Percentiles rank a stretch among this genome's conserved stretches.
phyloP scores from a whole-genome alignment of 2,329 filamentous ascomycete species.

The Clonostachys sp. region DNA sequence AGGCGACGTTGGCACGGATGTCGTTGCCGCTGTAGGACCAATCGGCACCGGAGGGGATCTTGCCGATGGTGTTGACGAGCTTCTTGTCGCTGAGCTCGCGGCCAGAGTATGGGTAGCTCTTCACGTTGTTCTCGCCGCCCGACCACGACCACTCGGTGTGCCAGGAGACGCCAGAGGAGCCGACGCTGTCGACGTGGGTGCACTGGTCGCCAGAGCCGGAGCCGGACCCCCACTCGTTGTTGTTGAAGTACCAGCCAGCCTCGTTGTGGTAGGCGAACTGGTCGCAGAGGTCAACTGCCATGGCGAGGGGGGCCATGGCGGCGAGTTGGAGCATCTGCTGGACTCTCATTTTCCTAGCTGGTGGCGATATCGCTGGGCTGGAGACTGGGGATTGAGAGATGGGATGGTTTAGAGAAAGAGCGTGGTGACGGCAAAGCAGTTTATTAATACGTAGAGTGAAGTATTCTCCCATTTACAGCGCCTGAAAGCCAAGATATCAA shows the following conservation, averaged over 20 bases:
- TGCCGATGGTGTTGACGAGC: slow-evolving; percentile 20
- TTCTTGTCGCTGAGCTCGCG: slow-evolving; percentile 12
- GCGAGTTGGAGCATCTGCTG: slow-evolving; percentile 1
- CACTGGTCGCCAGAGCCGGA: slow-evolving; percentile 29
- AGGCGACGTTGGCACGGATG: slow-evolving; percentile 49
- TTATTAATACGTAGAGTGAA: no score
- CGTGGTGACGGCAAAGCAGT: no score
- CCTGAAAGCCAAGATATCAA: no score
- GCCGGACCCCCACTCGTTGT: slow-evolving; percentile 31
- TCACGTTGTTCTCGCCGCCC: slow-evolving; percentile 28
- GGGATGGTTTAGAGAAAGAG: no score
- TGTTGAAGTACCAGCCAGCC: slow-evolving; percentile 21
- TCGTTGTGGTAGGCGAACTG: slow-evolving; percentile 13
- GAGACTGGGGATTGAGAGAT: no score
- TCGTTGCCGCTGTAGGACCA: slow-evolving; percentile 22
- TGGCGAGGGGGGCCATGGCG: slow-evolving; percentile 4
- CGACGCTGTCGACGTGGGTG: slow-evolving; percentile 26
- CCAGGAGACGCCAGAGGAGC: slow-evolving; percentile 26
- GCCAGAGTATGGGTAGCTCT: slow-evolving; percentile 28
- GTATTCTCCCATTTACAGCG: no score
- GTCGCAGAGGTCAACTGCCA: slow-evolving; percentile 12
- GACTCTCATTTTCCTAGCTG: no score
- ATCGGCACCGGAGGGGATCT: slow-evolving; percentile 22
- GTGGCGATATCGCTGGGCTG: no score
- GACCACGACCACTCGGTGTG: slow-evolving; percentile 32